Conservation (phyloP, 176 grass and related monocot species). For the Avena insularis region DNA sequence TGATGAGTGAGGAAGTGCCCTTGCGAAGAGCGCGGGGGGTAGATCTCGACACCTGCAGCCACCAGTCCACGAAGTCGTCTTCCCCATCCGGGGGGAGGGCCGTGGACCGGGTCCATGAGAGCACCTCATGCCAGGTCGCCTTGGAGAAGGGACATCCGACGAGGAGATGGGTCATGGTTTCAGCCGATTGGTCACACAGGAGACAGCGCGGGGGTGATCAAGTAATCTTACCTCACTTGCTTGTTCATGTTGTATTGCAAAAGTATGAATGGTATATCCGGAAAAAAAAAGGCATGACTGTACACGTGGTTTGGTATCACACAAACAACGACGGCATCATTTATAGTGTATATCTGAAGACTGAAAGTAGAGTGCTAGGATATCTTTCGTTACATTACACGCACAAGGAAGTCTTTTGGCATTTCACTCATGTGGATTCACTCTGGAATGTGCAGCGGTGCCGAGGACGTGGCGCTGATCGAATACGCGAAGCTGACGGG, state of each 20-base stretch:
- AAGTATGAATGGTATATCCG: not conserved
- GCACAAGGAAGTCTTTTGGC: not conserved
- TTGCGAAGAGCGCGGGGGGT: too few relatives aligned
- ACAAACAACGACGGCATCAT: too few relatives aligned
- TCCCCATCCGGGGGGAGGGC: too few relatives aligned
- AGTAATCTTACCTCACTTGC: not conserved
- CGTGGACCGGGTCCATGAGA: too few relatives aligned
- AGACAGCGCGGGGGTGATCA: not conserved
- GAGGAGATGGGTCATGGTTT: too few relatives aligned
- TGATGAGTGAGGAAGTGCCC: too few relatives aligned
- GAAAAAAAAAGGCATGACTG: not conserved
- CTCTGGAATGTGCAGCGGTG: constrained; percentile 58
- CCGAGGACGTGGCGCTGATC: constrained; percentile 94
- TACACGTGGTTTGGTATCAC: not conserved
- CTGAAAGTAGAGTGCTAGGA: not conserved
- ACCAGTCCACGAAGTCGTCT: too few relatives aligned
- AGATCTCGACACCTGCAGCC: too few relatives aligned
- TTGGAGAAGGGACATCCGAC: too few relatives aligned
- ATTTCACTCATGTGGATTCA: not conserved
- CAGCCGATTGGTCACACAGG: too few relatives aligned
- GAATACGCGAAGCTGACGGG: constrained; percentile 85
- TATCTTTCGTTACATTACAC: not conserved
- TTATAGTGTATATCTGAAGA: not conserved
- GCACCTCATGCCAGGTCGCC: too few relatives aligned
- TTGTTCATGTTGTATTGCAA: not conserved